Evolutionary conservation across 257 asterid species (phyloP), one percentile per base, ranked within the genome.

Genomic region (Solanum medicagineum): DNA sequence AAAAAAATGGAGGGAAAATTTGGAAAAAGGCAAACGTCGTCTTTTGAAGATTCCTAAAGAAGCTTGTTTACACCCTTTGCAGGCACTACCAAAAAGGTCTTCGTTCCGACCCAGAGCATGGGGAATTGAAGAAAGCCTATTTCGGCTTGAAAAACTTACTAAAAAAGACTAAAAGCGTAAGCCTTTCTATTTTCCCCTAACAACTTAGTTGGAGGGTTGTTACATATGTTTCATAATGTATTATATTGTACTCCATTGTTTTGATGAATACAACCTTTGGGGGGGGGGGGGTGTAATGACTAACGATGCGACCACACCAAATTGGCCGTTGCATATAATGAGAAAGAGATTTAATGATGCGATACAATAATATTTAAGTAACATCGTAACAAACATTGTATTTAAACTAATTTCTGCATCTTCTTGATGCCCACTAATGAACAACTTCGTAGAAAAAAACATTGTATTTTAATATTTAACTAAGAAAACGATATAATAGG

Each of bases 21-120:
- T 36, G 66, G 5, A 69, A 32, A 55, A 73, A 55, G 8, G 14
- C 22, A 20, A 84, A n/a, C 60, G 51, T 17, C 42, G 26, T 36
- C 36, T 16, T 69, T 1, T 40, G 53, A 13, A 69, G 26, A 13
- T 69, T 4, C 13, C 29, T 22, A 36, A 47, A 51, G 70, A 57
- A 62, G 54, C 47, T 73, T 51, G 26, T 84, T 84, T 68, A 19
- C n/a, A 29, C 44, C 40, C 40, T 80, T 74, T 20, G 54, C 92
- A 94, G 99, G 89, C 99, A 96, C 90, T 96, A 93, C 88, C 99
- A 94, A 89, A 94, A 91, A 87, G 99, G 98, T 87, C 99, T 96
- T 82, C 99, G 98, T n/a, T 89, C 90, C 71, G 98, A 96, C 87
- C 99, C 98, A 26, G 99, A 96, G 91, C 98, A 96, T 12, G 85